phyloP scores from a whole-genome alignment of 2,329 filamentous ascomycete species.

The Rutstroemia sp. region DNA sequence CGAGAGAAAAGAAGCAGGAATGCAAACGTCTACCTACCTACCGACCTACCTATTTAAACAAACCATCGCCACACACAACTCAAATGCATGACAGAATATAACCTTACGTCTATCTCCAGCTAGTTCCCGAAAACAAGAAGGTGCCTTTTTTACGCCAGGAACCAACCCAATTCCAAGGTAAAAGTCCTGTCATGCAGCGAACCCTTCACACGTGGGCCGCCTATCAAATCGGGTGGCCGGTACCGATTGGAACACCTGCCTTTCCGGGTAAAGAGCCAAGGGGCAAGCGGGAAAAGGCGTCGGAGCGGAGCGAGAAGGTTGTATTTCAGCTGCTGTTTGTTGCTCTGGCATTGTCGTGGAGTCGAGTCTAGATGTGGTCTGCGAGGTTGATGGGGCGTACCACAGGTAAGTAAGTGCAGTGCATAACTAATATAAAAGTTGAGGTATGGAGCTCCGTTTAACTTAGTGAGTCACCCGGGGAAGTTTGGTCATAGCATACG shows the following conservation, averaged over 20 bases:
- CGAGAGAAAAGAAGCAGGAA: neutral
- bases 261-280: neutral
- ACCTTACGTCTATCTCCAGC: neutral
- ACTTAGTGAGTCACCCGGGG: too few species aligned
- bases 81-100: neutral
- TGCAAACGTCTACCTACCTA: neutral
- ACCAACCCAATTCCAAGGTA: neutral
- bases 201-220: constrained; percentile 7
- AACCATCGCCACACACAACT: too few species aligned
- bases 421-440: too few species aligned
- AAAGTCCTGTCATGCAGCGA: neutral
- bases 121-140: neutral
- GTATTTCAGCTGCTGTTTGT: too few species aligned
- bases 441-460: too few species aligned
- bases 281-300: too few species aligned
- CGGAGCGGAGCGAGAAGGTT: too few species aligned
- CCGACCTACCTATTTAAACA: neutral
- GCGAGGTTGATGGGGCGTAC: too few species aligned
- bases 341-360: too few species aligned
- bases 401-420: too few species aligned
- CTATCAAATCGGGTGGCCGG: neutral
- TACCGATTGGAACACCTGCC: neutral
- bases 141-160: neutral
- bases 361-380: too few species aligned
- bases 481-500: too few species aligned